phyloP scores from a whole-genome alignment of 148 eudicot genomes.

The Cornus florida region DNA sequence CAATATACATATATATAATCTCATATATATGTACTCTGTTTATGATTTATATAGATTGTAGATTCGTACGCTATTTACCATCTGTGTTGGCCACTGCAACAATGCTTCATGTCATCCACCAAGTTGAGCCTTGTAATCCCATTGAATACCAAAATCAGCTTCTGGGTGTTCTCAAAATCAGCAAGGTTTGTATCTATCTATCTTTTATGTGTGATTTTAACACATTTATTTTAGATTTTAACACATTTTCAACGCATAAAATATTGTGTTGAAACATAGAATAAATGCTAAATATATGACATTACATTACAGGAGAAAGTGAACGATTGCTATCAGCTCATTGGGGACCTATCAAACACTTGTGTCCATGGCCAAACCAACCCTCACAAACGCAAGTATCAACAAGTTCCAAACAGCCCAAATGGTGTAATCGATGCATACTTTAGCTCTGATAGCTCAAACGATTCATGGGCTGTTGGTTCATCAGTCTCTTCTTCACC shows the following conservation, averaged over 20 bases:
- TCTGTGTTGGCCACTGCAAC: constrained; percentile 80
- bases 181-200: constrained; percentile 42
- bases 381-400: constrained; percentile 18
- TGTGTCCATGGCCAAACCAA: constrained; percentile 6
- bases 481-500: constrained; percentile 34
- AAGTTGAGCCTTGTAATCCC: constrained; percentile 46
- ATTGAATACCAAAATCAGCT: constrained; percentile 64
- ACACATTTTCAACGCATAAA: too few species aligned
- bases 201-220: background rate
- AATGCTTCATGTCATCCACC: constrained; percentile 74
- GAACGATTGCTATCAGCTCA: constrained; percentile 42
- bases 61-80: constrained; percentile 57
- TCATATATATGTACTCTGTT: background rate
- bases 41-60: constrained; percentile 46
- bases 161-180: constrained; percentile 52
- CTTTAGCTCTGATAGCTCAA: constrained; percentile 48
- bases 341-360: constrained; percentile 25
- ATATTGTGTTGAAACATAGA: too few species aligned
- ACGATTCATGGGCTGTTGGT: constrained; percentile 39
- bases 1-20: too few species aligned
- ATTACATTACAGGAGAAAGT: constrained; percentile 41
- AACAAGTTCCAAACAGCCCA: constrained; percentile 41
- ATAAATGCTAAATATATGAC: background rate
- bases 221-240: too few species aligned
- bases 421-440: constrained; percentile 43